Evolutionary conservation across 1,139 yeast genomes (phyloP).

Genomic region (Kodamaea anthophila): DNA sequence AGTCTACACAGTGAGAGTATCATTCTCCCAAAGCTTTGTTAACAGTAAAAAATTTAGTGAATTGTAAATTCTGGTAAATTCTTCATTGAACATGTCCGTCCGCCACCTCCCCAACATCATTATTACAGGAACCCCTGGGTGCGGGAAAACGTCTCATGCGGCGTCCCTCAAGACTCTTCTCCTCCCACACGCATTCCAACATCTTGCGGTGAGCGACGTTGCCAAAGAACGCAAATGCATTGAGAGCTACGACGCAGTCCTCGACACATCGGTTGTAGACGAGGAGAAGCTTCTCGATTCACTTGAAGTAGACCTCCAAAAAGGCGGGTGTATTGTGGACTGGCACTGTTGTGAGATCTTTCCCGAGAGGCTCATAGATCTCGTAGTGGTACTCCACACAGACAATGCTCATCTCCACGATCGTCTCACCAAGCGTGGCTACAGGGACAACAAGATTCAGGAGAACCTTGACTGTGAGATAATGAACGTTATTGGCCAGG

Average conservation of each 20-base stretch:
- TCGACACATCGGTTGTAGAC: constrained; percentile 86
- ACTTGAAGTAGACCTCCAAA: constrained; percentile 67
- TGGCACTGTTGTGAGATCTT: constrained; percentile 98
- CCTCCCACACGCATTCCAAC: constrained; percentile 30
- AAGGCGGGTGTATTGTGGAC: constrained; percentile 85
- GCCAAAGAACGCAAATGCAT: constrained; percentile 76
- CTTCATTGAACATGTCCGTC: constrained; percentile 18
- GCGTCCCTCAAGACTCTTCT: constrained; percentile 52
- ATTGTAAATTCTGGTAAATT: too few relatives aligned
- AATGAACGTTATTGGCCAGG: constrained; percentile 86
- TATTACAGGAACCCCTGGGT: constrained; percentile 96
- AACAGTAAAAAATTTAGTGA: too few relatives aligned
- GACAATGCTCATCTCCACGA: constrained; percentile 69
- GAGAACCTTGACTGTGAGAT: constrained; percentile 96
- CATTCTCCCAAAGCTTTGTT: too few relatives aligned
- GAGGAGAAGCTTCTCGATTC: constrained; percentile 83
- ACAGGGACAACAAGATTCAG: constrained; percentile 72
- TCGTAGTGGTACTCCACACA: constrained; percentile 82
- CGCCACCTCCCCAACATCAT: constrained; percentile 71
- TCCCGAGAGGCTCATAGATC: constrained; percentile 87
- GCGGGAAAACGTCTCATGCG: constrained; percentile 90
- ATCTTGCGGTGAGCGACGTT: constrained; percentile 69
- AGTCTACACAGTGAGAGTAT: too few relatives aligned
- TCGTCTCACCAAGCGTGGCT: constrained; percentile 66
- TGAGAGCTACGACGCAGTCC: constrained; percentile 77